A percentile compares a stretch with the other conserved stretches of the same genome.
Evolutionary conservation across 2,329 filamentous ascomycete genomes (phyloP).

Genomic region (Botrytis medusae): DNA sequence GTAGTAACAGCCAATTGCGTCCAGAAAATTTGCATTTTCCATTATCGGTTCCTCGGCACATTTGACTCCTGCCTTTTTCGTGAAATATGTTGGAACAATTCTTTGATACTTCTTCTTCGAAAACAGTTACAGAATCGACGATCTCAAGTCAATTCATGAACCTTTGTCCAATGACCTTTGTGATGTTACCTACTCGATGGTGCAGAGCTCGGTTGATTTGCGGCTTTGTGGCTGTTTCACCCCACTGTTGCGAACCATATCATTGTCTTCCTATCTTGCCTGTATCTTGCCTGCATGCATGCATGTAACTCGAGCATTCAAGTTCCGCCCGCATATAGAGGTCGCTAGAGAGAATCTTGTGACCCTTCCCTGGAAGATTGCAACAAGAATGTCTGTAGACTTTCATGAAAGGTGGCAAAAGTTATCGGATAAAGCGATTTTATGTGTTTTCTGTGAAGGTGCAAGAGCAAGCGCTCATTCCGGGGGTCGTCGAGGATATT

Average conservation of each 20-base stretch:
- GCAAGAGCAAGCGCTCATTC: neutral
- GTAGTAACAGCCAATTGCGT: neutral
- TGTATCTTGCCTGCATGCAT: neutral
- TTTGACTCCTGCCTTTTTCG: slow-evolving; percentile 9
- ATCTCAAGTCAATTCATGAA: neutral
- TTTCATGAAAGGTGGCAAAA: neutral
- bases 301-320: neutral
- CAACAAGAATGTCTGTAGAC: neutral
- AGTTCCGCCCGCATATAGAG: neutral
- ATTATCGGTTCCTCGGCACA: neutral
- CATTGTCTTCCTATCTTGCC: neutral
- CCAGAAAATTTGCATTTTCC: neutral
- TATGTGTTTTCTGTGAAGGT: neutral
- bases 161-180: neutral
- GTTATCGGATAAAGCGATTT: neutral
- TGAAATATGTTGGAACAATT: no score
- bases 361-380: neutral
- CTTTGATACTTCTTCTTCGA: neutral
- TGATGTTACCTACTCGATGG: neutral
- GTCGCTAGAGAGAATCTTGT: neutral
- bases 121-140: neutral
- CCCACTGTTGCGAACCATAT: neutral
- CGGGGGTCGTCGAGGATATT: neutral
- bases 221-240: neutral
- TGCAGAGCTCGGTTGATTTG: neutral